Conservation (phyloP, 176 grass and related monocot genomes). For the Aegilops umbellulata region DNA sequence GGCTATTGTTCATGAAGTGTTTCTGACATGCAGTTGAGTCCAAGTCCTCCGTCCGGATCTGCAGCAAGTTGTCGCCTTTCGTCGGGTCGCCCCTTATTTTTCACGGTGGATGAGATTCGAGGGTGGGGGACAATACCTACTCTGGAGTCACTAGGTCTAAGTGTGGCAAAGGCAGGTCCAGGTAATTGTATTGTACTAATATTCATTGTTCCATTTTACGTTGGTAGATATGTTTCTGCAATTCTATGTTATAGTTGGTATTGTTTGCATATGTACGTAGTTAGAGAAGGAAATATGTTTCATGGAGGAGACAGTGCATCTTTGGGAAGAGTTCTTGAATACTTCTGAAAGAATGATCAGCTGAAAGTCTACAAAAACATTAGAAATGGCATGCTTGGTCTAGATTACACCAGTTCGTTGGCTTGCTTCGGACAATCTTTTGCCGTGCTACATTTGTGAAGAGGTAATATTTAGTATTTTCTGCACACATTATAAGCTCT, state of each 20-base stretch:
- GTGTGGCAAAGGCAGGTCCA: no score
- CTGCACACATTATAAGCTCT: neutral
- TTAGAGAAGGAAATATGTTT: conserved; percentile 65
- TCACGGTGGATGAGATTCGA: no score
- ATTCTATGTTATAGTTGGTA: neutral
- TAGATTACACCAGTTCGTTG: conserved; percentile 85
- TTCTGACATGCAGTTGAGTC: no score
- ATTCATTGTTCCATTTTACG: no score
- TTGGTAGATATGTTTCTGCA: neutral
- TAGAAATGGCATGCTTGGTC: conserved; percentile 90
- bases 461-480: conserved; percentile 38
- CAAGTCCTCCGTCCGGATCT: no score
- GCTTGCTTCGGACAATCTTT: conserved; percentile 80
- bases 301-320: conserved; percentile 68
- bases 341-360: conserved; percentile 91
- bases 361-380: conserved; percentile 84
- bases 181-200: no score
- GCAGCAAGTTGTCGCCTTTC: no score
- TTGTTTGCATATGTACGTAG: conserved; percentile 31
- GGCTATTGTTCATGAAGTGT: no score
- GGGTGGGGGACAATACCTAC: no score
- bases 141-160: no score
- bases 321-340: conserved; percentile 73
- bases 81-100: no score
- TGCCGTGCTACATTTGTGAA: conserved; percentile 70